Evolutionary conservation across 257 asterid species (phyloP).

Genomic region (Solanum pennellii): DNA sequence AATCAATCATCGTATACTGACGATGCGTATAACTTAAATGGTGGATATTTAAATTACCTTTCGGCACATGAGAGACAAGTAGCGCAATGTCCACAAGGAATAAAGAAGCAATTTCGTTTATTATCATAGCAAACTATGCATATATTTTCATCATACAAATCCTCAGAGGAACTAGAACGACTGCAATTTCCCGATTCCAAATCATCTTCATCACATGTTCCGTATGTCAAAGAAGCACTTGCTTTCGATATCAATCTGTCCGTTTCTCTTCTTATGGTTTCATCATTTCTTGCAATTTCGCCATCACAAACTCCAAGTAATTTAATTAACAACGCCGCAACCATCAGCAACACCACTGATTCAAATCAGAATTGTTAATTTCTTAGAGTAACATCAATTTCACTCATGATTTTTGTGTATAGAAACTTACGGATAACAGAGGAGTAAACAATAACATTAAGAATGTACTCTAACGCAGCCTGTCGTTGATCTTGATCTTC

Average conservation of each 20-base stretch:
- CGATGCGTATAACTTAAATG: background rate
- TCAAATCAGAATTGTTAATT: background rate
- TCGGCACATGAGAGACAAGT: constrained; percentile 50
- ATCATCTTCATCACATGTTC: constrained; percentile 32
- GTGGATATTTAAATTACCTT: constrained; percentile 16
- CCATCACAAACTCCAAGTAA: constrained; percentile 15
- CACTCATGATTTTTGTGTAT: background rate
- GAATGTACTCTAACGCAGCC: background rate
- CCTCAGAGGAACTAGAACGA: constrained; percentile 21
- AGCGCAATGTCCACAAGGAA: constrained; percentile 67
- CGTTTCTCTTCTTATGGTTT: constrained; percentile 6
- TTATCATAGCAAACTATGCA: constrained; percentile 67
- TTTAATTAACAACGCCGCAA: constrained; percentile 30
- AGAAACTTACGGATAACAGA: constrained; percentile 16
- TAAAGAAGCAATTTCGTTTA: constrained; percentile 40
- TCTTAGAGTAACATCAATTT: background rate
- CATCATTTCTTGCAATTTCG: background rate
- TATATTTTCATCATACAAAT: constrained; percentile 50
- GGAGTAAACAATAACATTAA: constrained; percentile 2
- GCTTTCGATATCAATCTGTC: constrained; percentile 27
- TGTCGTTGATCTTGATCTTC: background rate
- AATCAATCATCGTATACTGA: background rate
- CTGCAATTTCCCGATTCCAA: constrained; percentile 22
- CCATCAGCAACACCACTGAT: constrained; percentile 29
- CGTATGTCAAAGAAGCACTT: constrained; percentile 17